Evolutionary conservation across 257 asterid species (phyloP).

Genomic region (Solanum pinnatisectum): DNA sequence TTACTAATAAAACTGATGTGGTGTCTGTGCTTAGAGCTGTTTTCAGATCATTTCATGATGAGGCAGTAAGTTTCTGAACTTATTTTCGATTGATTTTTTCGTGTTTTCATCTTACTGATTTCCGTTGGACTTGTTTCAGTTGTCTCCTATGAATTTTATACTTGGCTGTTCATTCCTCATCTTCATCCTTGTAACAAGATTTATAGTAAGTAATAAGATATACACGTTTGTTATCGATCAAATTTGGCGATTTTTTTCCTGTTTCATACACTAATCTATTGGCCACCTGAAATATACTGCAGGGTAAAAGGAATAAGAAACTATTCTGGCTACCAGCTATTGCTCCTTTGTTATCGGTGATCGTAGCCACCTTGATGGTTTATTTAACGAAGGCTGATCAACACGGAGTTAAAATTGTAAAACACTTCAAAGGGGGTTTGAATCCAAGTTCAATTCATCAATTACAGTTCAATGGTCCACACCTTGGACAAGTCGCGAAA

Average conservation of each 20-base stretch:
- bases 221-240: not conserved
- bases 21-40: conserved; percentile 53
- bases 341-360: conserved; percentile 37
- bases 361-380: conserved; percentile 31
- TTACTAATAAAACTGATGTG: conserved; percentile 56
- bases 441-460: conserved; percentile 60
- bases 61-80: conserved; percentile 16
- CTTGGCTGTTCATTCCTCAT: conserved; percentile 79
- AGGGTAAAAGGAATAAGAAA: conserved; percentile 41
- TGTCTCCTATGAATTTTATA: conserved; percentile 64
- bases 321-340: conserved; percentile 42
- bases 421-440: conserved; percentile 73
- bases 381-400: conserved; percentile 54
- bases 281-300: not conserved
- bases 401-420: conserved; percentile 63
- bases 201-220: conserved; percentile 37
- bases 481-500: conserved; percentile 54
- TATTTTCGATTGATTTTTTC: not conserved
- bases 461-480: conserved; percentile 39
- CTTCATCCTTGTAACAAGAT: conserved; percentile 57
- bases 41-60: conserved; percentile 31
- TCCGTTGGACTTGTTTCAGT: conserved; percentile 19
- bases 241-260: not conserved
- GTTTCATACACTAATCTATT: not conserved
- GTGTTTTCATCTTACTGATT: not conserved